Evolutionary conservation across 176 grass and related monocot species (phyloP).

Genomic region (Oryza glumipatula): DNA sequence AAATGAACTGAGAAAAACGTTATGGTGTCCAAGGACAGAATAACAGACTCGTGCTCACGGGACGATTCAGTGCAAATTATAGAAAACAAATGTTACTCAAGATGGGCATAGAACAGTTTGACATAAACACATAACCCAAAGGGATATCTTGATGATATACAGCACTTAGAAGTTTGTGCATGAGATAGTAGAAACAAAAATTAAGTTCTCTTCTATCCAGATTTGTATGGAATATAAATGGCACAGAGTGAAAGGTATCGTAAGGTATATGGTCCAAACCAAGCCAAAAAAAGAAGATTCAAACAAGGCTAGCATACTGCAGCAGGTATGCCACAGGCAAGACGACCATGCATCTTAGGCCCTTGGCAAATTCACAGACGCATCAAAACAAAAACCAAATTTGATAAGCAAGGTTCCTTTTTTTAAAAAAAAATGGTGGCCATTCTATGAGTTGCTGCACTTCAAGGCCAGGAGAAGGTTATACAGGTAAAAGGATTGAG

Average conservation of each 20-base stretch:
- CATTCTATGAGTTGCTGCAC: background rate
- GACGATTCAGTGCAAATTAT: background rate
- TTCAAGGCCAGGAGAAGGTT: background rate
- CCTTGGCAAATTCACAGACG: conserved; percentile 6
- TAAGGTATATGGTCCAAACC: background rate
- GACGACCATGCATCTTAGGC: background rate
- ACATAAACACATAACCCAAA: conserved; percentile 15
- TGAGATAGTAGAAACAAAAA: background rate
- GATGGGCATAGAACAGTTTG: background rate
- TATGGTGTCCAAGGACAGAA: conserved; percentile 21
- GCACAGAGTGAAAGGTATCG: background rate
- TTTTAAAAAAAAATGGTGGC: background rate
- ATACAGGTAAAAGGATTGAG: conserved; percentile 12
- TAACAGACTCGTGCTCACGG: background rate
- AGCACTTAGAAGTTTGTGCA: background rate
- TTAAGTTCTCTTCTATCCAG: conserved; percentile 1
- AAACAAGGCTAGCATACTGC: background rate
- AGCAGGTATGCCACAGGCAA: background rate
- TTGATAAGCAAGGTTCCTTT: conserved; percentile 25
- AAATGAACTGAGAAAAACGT: conserved; percentile 21
- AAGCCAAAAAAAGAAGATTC: background rate
- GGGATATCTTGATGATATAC: background rate
- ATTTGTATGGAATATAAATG: background rate
- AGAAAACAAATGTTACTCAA: background rate
- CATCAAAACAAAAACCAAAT: background rate